Conservation (phyloP, 768 basidiomycete species). For the Pulveroboletus ravenelii region DNA sequence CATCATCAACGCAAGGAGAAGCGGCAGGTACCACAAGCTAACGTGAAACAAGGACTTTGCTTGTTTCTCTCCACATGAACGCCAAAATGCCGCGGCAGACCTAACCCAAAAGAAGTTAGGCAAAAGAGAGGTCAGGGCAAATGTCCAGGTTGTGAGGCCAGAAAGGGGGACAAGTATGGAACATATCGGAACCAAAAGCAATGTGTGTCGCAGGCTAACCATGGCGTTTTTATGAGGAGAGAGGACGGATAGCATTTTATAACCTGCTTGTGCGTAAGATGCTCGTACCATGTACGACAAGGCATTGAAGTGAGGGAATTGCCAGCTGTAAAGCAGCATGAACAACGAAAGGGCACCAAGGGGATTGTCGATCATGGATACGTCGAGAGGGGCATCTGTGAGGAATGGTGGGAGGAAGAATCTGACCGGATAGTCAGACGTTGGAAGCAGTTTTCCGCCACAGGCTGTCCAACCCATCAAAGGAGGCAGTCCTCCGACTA, state of each 20-base stretch:
- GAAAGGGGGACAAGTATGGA: constrained; percentile 79
- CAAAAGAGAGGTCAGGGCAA: constrained; percentile 69
- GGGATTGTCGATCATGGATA: constrained; percentile 68
- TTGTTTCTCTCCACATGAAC: constrained; percentile 63
- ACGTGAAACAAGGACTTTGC: constrained; percentile 77
- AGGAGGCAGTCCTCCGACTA: constrained; percentile 91
- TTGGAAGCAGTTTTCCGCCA: constrained; percentile 71
- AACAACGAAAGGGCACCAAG: constrained; percentile 78
- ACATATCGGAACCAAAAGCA: constrained; percentile 73
- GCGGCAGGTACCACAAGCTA: constrained; percentile 87
- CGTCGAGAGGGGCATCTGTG: constrained; percentile 36
- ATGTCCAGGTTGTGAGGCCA: constrained; percentile 89
- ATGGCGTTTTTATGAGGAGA: constrained; percentile 75
- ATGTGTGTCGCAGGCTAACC: constrained; percentile 79
- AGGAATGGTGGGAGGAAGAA: constrained; percentile 62
- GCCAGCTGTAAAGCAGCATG: constrained; percentile 90
- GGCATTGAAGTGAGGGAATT: constrained; percentile 97
- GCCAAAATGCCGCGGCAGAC: constrained; percentile 75
- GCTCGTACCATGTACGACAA: constrained; percentile 83
- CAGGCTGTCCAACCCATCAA: constrained; percentile 99
- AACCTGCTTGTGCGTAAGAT: constrained; percentile 90
- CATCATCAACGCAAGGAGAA: constrained; percentile 90
- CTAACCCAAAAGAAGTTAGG: constrained; percentile 70
- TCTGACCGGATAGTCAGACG: constrained; percentile 51
- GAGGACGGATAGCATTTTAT: constrained; percentile 85